A percentile compares a stretch with the other conserved stretches of the same genome.
phyloP scores from a whole-genome alignment of 176 grass and related monocot genomes.

The Ensete glaucum region DNA sequence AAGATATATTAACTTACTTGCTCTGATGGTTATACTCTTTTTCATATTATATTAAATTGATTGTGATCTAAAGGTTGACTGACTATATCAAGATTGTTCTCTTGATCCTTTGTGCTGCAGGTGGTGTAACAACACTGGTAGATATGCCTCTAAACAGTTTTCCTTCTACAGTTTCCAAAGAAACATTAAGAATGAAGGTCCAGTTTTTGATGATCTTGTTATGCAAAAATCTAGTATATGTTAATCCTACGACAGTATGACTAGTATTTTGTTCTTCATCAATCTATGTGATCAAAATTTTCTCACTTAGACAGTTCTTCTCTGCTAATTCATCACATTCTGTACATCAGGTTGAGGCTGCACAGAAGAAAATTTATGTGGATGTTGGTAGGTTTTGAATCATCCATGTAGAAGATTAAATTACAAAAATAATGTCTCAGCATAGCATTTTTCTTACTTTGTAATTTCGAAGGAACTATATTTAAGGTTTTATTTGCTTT shows the following conservation, averaged over 20 bases:
- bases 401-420: not conserved
- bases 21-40: not conserved
- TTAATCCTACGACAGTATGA: too few relatives aligned
- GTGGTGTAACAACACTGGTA: constrained; percentile 82
- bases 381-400: constrained; percentile 65
- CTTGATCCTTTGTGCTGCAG: constrained; percentile 21
- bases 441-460: not conserved
- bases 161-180: constrained; percentile 74
- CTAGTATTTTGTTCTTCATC: not conserved
- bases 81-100: not conserved
- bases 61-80: not conserved
- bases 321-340: constrained; percentile 1
- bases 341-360: constrained; percentile 55
- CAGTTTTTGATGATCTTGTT: constrained; percentile 14
- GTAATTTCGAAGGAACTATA: not conserved
- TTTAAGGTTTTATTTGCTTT: not conserved
- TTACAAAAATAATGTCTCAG: not conserved
- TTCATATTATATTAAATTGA: not conserved
- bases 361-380: constrained; percentile 63
- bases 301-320: not conserved
- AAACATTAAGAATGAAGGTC: constrained; percentile 91
- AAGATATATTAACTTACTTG: not conserved
- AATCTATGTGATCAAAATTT: not conserved
- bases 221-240: not conserved
- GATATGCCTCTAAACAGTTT: constrained; percentile 98